Evolutionary conservation across 768 basidiomycete species (phyloP), one percentile per base, ranked within the genome.

Genomic region (Antrodiella citrinella): DNA sequence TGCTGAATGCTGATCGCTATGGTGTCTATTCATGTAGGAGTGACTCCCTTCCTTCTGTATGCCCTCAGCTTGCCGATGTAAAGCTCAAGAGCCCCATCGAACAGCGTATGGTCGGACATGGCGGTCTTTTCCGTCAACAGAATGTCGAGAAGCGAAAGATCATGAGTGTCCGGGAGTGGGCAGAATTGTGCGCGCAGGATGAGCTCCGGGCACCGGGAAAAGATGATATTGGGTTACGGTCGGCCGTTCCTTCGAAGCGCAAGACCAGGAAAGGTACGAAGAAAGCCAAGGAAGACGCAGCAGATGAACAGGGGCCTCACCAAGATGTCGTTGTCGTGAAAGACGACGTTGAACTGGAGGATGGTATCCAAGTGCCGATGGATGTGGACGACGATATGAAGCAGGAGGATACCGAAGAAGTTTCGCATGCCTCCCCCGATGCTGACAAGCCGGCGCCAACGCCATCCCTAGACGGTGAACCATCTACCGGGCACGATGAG

Each of bases 61-160:
- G 76, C 18, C 71, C 77, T n/a, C 82, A 89, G 53, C 75, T 99
- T 19, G 72, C 74, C 10, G 59, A 73, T 4, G 80, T 97, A 52
- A 86, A 85, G 64, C 86, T 99, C 53, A 83, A 81, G 68, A 79
- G 80, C 13, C 93, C 96, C 2, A 98, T 98, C 58, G 91, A 93
- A 63, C 95, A 98, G 64, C 82, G 84, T 63, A 91, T 97, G 84
- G 69, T 84, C 38, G 95, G 95, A 7, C 76, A 78, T 49, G 81
- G 80, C 4, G 95, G 95, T 2, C 74, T 94, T 4, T 98, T 91
- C 65, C 81, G 90, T 19, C 85, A 91, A 57, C 81, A 91, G 67
- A 98, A 96, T 62, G 76, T 96, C 60, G 91, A 91, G 70, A 92
- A 90, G 67, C 77, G 88, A 54, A 81, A 81, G 56, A 65, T 79